Conservation (phyloP, 2,329 filamentous ascomycete genomes). For the Dothidotthia symphoricarpi region DNA sequence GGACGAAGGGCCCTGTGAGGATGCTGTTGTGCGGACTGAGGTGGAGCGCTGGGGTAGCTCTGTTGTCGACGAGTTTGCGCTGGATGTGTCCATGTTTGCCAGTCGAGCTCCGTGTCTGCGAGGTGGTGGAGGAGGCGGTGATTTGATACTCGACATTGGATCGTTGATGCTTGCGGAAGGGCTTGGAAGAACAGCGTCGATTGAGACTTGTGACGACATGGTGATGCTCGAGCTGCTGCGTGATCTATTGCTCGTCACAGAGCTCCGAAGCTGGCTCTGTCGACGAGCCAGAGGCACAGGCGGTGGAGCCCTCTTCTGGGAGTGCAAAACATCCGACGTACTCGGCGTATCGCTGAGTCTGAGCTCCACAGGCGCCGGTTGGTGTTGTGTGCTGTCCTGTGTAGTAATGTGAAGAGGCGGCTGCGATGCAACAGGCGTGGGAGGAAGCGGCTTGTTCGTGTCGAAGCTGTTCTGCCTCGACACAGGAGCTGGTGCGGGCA, state of each 20-base stretch:
- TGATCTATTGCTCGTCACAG: conserved; percentile 26
- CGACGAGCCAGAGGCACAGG: conserved; percentile 37
- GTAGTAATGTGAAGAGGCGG: conserved; percentile 20
- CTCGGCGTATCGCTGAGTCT: conserved; percentile 15
- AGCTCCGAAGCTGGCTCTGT: conserved; percentile 38
- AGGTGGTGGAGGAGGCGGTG: conserved; percentile 36
- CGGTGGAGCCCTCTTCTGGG: conserved; percentile 35
- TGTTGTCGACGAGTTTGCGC: conserved; percentile 31
- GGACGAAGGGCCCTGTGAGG: conserved; percentile 19
- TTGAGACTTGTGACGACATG: conserved; percentile 37
- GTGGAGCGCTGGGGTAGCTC: conserved; percentile 25
- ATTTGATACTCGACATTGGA: conserved; percentile 20
- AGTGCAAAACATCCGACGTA: conserved; percentile 18
- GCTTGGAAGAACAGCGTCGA: conserved; percentile 23
- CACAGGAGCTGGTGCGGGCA: conserved; percentile 21
- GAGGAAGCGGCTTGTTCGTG: conserved; percentile 63
- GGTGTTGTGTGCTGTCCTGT: conserved; percentile 20
- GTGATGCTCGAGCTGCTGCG: conserved; percentile 40
- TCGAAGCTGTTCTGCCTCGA: conserved; percentile 46
- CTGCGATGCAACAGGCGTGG: conserved; percentile 44
- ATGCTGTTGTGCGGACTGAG: conserved; percentile 19
- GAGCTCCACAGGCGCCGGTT: conserved; percentile 12
- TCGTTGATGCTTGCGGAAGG: conserved; percentile 16
- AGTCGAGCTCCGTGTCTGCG: conserved; percentile 34
- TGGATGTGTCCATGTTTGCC: conserved; percentile 22